Conservation (phyloP, 2,329 filamentous ascomycete species). For the Orbilia blumenaviensis region DNA sequence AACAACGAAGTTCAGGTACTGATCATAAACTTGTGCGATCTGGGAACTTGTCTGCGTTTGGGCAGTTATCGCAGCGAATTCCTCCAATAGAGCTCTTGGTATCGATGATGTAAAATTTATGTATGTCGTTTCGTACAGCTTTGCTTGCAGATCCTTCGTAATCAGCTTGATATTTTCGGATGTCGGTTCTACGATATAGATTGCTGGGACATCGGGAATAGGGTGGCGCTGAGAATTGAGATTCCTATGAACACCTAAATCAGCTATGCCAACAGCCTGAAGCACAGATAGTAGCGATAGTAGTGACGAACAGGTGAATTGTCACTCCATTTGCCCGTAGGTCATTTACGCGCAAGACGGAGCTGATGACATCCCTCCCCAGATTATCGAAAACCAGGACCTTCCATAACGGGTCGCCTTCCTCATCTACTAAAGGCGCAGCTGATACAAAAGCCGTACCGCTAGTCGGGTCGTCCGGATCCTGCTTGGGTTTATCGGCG, state of each 20-base stretch:
- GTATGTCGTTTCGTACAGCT: conserved; percentile 90
- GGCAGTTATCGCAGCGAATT: conserved; percentile 90
- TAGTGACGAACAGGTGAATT: conserved; percentile 80
- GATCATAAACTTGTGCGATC: conserved; percentile 92
- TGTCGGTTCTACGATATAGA: conserved; percentile 94
- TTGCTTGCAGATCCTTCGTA: conserved; percentile 83
- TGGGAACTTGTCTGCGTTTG: conserved; percentile 84
- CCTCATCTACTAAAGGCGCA: conserved; percentile 82
- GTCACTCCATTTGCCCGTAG: conserved; percentile 93
- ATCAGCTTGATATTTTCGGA: conserved; percentile 81
- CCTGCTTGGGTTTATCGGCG: conserved; percentile 72
- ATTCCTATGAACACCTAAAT: conserved; percentile 36
- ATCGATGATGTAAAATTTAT: conserved; percentile 97
- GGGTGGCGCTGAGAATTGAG: conserved; percentile 74
- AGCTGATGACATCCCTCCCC: conserved; percentile 95
- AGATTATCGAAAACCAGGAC: conserved; percentile 93
- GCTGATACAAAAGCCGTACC: conserved; percentile 65
- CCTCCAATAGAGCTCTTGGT: conserved; percentile 87
- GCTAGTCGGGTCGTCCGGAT: conserved; percentile 66
- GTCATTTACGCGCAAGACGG: conserved; percentile 92
- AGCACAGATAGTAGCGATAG: neutral
- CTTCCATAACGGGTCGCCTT: conserved; percentile 96
- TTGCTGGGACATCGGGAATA: conserved; percentile 94
- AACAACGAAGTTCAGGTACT: conserved; percentile 97
- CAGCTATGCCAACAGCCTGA: neutral